Conservation (phyloP, 2,329 filamentous ascomycete genomes). For the Stachybotrys echinatus region DNA sequence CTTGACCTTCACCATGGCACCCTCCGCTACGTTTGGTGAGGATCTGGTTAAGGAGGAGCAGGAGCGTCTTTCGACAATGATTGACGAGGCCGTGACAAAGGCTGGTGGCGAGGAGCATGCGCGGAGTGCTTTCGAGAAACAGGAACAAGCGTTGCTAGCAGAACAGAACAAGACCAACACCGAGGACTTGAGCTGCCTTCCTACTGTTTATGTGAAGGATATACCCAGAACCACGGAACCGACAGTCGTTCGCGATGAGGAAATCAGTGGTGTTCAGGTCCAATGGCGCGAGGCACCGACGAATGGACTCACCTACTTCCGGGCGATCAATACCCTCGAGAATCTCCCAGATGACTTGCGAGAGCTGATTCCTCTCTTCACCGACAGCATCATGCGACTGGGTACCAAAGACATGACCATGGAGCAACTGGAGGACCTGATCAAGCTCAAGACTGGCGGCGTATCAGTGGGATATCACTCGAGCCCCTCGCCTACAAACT, state of each 20-base stretch:
- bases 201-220: constrained; percentile 82
- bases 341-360: constrained; percentile 80
- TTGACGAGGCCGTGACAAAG: constrained; percentile 61
- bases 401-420: constrained; percentile 84
- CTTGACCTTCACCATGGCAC: constrained; percentile 90
- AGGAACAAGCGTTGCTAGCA: constrained; percentile 73
- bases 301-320: constrained; percentile 94
- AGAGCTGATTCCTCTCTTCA: constrained; percentile 81
- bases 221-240: constrained; percentile 74
- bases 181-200: constrained; percentile 81
- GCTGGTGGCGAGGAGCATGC: constrained; percentile 69
- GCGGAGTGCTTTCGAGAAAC: constrained; percentile 64
- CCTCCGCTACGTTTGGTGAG: constrained; percentile 68
- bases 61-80: constrained; percentile 66
- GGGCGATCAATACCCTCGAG: constrained; percentile 75
- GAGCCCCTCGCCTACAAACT: constrained; percentile 70
- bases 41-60: constrained; percentile 75
- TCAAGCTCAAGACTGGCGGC: constrained; percentile 94
- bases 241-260: constrained; percentile 56
- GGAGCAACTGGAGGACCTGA: constrained; percentile 91
- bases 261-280: constrained; percentile 59
- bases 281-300: constrained; percentile 93
- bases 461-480: constrained; percentile 80
- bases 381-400: constrained; percentile 86
- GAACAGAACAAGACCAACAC: constrained; percentile 82